These are phyloP conservation scores for Penicillium concentricum DNA, from an alignment of 2,329 filamentous ascomycete genomes.

Conservation along the genomic window DNA sequence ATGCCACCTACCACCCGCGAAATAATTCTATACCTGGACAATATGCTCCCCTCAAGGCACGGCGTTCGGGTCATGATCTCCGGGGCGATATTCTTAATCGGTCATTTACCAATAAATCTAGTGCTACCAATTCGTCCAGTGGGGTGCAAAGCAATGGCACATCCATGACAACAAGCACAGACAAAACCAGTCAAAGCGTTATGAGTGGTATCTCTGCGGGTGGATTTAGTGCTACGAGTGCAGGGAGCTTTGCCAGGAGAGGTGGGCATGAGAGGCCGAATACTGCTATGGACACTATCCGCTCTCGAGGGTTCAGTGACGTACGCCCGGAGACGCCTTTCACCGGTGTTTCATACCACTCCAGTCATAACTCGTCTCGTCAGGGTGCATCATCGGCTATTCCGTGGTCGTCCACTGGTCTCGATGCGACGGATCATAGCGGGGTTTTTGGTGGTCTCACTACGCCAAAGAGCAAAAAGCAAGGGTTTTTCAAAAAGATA, in stretches of 20 bases:
- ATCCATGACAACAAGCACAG: slow-evolving; percentile 66
- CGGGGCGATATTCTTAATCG: slow-evolving; percentile 68
- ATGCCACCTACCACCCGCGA: slow-evolving; percentile 43
- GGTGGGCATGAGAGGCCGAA: slow-evolving; percentile 42
- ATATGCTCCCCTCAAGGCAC: slow-evolving; percentile 38
- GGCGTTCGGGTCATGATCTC: slow-evolving; percentile 68
- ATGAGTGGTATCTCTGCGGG: slow-evolving; percentile 94
- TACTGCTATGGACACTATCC: slow-evolving; percentile 44
- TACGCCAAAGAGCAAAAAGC: slow-evolving; percentile 74
- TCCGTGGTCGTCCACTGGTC: slow-evolving; percentile 52
- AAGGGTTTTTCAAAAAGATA: slow-evolving; percentile 93
- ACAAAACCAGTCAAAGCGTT: slow-evolving; percentile 77
- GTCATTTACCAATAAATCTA: slow-evolving; percentile 87
- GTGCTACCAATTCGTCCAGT: slow-evolving; percentile 72
- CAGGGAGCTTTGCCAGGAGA: slow-evolving; percentile 83
- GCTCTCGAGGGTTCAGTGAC: slow-evolving; percentile 41
- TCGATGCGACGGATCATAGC: slow-evolving; percentile 59
- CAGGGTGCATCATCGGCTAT: slow-evolving; percentile 63
- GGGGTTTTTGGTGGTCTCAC: slow-evolving; percentile 74
- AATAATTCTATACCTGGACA: slow-evolving; percentile 44
- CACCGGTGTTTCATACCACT: slow-evolving; percentile 84
- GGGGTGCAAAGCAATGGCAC: slow-evolving; percentile 68
- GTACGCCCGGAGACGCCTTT: slow-evolving; percentile 55
- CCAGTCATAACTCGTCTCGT: slow-evolving; percentile 69
- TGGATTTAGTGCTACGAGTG: slow-evolving; percentile 90